A percentile compares a stretch with the other conserved stretches of the same genome.
Conservation (phyloP, 495 filamentous ascomycete species). For the Neurospora cerealis region DNA sequence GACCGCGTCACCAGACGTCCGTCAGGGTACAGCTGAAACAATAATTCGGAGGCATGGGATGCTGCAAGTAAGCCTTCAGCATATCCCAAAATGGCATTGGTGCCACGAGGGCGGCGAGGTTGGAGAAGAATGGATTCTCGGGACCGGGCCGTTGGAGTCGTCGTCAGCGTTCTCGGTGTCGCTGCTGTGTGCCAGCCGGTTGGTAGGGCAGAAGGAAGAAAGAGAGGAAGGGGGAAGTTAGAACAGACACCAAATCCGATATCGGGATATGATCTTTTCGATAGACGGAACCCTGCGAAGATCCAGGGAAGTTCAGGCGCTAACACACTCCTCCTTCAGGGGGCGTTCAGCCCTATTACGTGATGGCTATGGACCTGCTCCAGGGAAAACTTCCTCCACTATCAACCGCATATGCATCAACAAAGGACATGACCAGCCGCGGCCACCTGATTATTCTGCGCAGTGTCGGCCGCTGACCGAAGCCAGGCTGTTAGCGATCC, state of each 20-base stretch:
- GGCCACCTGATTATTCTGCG: not conserved
- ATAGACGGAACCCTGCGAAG: not conserved
- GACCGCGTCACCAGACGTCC: not conserved
- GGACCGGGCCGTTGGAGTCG: not conserved
- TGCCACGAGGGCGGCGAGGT: not conserved
- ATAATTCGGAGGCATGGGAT: not conserved
- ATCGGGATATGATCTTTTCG: constrained; percentile 3
- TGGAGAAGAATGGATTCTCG: not conserved
- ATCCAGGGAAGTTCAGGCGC: not conserved
- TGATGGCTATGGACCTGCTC: not conserved
- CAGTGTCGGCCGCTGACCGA: not conserved
- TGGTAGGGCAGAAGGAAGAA: not conserved
- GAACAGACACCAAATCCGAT: not conserved
- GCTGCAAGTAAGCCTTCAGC: not conserved
- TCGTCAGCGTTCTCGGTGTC: not conserved
- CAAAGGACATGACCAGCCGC: not conserved
- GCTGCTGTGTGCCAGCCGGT: not conserved
- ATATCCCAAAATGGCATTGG: not conserved
- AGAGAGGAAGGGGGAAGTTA: not conserved
- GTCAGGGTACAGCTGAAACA: not conserved
- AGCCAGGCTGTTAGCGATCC: not conserved
- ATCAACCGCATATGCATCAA: not conserved
- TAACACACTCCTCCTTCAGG: not conserved
- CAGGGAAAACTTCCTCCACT: not conserved
- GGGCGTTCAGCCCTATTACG: not conserved